phyloP scores from a whole-genome alignment of 768 basidiomycete genomes.

The Podaxis sp. region DNA sequence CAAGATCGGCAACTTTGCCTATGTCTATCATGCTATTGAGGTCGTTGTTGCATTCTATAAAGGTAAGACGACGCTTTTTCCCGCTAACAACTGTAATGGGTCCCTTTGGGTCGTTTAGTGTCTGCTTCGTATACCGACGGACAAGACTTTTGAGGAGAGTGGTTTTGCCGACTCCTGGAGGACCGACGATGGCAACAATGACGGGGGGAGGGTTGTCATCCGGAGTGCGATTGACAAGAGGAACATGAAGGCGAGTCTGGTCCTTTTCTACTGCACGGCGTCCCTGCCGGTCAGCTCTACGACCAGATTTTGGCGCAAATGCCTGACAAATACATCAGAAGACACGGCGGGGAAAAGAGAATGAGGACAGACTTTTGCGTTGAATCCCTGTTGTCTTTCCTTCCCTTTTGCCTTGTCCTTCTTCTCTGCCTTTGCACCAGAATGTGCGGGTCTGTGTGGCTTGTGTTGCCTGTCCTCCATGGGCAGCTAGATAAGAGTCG shows the following conservation, averaged over 20 bases:
- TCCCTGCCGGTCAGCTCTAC: slow-evolving; percentile 85
- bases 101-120: slow-evolving; percentile 83
- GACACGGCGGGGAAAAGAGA: not conserved
- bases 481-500: not conserved
- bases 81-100: slow-evolving; percentile 95
- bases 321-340: slow-evolving; percentile 49
- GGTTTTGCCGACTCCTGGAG: slow-evolving; percentile 95
- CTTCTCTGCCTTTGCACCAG: slow-evolving; percentile 75
- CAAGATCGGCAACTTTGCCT: slow-evolving; percentile 94
- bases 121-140: slow-evolving; percentile 91
- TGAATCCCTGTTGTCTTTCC: slow-evolving; percentile 75
- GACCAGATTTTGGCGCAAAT: slow-evolving; percentile 90
- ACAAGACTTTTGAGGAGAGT: slow-evolving; percentile 92
- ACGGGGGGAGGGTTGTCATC: slow-evolving; percentile 91
- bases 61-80: slow-evolving; percentile 90
- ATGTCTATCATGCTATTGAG: slow-evolving; percentile 98
- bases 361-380: slow-evolving; percentile 72
- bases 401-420: slow-evolving; percentile 71
- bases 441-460: slow-evolving; percentile 72
- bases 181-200: slow-evolving; percentile 92
- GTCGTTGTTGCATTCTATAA: slow-evolving; percentile 97
- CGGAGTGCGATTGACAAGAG: slow-evolving; percentile 92
- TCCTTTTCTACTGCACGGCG: slow-evolving; percentile 90
- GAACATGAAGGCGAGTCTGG: slow-evolving; percentile 94
- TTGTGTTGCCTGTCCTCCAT: slow-evolving; percentile 85